A percentile compares a stretch with the other conserved stretches of the same genome.
Evolutionary conservation across 495 filamentous ascomycete genomes (phyloP).

Genomic region (Lophium mytilinum): DNA sequence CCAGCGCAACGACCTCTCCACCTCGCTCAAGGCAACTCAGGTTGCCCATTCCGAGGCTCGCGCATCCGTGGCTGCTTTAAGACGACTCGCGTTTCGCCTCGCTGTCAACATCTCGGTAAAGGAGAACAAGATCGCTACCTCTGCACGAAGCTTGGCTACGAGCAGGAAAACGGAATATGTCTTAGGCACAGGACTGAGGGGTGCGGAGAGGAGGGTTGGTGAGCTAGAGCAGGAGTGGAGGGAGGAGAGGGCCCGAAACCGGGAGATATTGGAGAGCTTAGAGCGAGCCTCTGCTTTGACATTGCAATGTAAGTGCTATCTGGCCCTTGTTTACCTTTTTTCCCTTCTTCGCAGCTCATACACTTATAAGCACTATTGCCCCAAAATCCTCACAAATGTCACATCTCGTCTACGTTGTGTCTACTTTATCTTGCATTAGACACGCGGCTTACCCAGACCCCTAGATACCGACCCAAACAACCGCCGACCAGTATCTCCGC

Average conservation of each 20-base stretch:
- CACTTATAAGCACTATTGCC: neutral
- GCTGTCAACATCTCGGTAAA: conserved; percentile 26
- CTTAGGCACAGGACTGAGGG: neutral
- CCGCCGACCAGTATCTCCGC: conserved; percentile 9
- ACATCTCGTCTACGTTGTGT: neutral
- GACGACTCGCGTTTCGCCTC: conserved; percentile 20
- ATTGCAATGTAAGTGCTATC: conserved; percentile 18
- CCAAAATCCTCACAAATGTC: neutral
- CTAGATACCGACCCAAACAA: conserved; percentile 12
- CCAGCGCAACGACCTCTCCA: conserved; percentile 12
- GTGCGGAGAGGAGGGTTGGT: conserved; percentile 17
- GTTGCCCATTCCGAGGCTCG: conserved; percentile 13
- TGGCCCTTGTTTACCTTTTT: no score
- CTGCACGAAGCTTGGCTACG: conserved; percentile 7
- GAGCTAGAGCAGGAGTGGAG: conserved; percentile 5
- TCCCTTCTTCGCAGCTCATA: neutral
- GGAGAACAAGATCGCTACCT: conserved; percentile 18
- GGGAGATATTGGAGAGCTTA: conserved; percentile 17
- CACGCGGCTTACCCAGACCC: neutral
- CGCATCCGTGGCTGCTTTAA: conserved; percentile 12
- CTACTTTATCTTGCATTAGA: no score
- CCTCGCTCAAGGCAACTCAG: conserved; percentile 11
- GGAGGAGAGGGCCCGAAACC: conserved; percentile 16
- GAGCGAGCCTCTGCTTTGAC: conserved; percentile 18
- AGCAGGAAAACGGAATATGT: conserved; percentile 19